A percentile compares a stretch with the other conserved stretches of the same genome.
These are phyloP conservation scores for Durusdinium trenchii DNA, from an alignment of 73 alveolate genomes.

Conservation along the genomic window DNA sequence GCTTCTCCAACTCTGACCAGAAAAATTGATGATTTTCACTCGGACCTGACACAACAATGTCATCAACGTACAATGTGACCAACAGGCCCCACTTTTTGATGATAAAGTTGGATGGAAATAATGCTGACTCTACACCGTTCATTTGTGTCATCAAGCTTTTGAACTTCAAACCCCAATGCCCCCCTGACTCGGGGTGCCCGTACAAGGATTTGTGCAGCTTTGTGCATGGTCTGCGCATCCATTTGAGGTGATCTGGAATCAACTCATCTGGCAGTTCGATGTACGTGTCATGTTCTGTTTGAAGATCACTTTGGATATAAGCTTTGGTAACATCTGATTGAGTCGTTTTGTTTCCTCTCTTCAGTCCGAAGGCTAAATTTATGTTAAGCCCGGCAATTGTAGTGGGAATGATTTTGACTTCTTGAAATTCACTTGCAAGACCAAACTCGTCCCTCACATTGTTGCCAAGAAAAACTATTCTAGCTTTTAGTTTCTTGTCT, in stretches of 20 bases:
- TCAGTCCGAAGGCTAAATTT: neutral
- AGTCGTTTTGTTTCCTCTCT: neutral
- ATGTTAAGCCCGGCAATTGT: constrained; percentile 24
- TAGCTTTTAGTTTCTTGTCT: neutral
- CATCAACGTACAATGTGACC: constrained; percentile 37
- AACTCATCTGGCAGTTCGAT: constrained; percentile 19
- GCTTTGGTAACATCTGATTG: constrained; percentile 38
- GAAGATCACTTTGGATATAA: constrained; percentile 12
- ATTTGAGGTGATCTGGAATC: neutral
- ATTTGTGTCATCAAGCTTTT: neutral
- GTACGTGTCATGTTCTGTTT: constrained; percentile 15
- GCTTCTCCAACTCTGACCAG: constrained; percentile 3
- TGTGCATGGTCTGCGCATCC: constrained; percentile 10
- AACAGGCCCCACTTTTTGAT: neutral
- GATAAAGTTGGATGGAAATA: neutral
- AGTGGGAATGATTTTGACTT: constrained; percentile 32
- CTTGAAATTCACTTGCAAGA: constrained; percentile 10
- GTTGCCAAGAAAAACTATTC: constrained; percentile 24
- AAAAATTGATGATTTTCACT: neutral
- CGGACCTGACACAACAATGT: constrained; percentile 29
- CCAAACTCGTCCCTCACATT: constrained; percentile 47
- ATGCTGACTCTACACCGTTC: neutral
- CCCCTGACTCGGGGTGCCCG: constrained; percentile 66
- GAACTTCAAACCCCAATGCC: constrained; percentile 61
- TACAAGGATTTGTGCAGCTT: neutral